Base-by-base conservation (phyloP, 345 rosid species). In the Chamaenerion angustifolium region DNA sequence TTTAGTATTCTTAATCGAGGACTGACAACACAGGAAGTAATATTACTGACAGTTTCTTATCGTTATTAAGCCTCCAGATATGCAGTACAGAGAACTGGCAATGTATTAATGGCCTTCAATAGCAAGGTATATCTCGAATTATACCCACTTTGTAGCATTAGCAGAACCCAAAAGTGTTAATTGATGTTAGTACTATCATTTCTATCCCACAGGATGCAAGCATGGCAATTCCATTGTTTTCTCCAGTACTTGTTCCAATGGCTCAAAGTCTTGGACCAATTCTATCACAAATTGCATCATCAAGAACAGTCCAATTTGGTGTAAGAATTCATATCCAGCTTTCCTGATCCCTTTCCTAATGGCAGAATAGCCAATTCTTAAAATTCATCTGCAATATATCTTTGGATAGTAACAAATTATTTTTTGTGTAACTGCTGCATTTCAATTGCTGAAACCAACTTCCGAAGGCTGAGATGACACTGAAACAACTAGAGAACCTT, bases 241-340 rank as follows among this genome's bases (percentile, higher is more conserved):
- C 98, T 15, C 96, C 95, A 59, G 81, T 92, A 57, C 76, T 92
- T 56, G 89, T 84, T 23, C 95, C 95, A 19, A 56, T 92, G 83
- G 95, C 95, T 51, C 98, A 92, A 71, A 80, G 90, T 61, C 60
- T 87, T 51, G 98, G 96, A 64, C 96, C 96, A 46, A 40, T 87
- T 56, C 68, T 92, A 54, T 76, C 88, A 53, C 93, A 87, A 74
- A 64, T 92, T 23, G 69, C 81, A 31, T 65, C 83, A 16, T 82
- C 84, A 2, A 85, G 88, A n/a, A 80, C 96, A 41, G 68, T 92
- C 42, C 87, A 84, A 49, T 57, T 75, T 46, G 95, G 98, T 83
- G 98, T 92, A 70, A 84, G 65, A 48, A 55, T 57, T 48, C 15
- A 16, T 27, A 44, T 13, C 12, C 10, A 18, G 14, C 9, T 50